Evolutionary conservation across 1,284 basidiomycete genomes (phyloP).

Genomic region (Bjerkandera adusta): DNA sequence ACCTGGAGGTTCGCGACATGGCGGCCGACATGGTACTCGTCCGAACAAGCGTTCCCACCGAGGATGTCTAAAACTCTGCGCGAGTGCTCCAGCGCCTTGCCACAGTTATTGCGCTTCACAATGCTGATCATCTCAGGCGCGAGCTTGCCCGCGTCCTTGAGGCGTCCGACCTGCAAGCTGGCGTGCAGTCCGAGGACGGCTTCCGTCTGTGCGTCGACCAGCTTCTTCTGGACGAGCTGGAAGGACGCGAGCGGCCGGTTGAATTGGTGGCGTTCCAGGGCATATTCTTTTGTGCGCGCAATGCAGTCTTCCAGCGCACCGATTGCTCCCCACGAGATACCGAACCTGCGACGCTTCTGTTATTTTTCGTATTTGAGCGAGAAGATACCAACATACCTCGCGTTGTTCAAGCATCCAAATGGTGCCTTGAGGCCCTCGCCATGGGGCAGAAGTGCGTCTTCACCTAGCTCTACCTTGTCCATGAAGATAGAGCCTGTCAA

Average conservation of each 20-base stretch:
- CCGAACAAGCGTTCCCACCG: constrained; percentile 87
- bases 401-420: constrained; percentile 91
- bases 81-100: constrained; percentile 84
- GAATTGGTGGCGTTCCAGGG: constrained; percentile 90
- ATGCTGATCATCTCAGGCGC: constrained; percentile 94
- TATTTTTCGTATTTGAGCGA: background rate
- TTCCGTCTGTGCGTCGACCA: constrained; percentile 90
- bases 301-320: constrained; percentile 95
- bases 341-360: constrained; percentile 52
- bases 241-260: constrained; percentile 88
- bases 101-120: constrained; percentile 95
- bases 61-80: constrained; percentile 83
- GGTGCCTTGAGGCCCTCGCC: constrained; percentile 78
- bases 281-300: constrained; percentile 76
- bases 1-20: constrained; percentile 92
- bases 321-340: constrained; percentile 94
- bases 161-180: constrained; percentile 75
- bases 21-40: constrained; percentile 92
- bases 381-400: constrained; percentile 45
- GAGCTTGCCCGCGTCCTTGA: constrained; percentile 82
- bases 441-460: constrained; percentile 74
- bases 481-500: constrained; percentile 94
- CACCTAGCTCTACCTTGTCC: constrained; percentile 75
- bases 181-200: constrained; percentile 82
- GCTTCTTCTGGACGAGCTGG: constrained; percentile 96